Conservation (phyloP, 1,284 basidiomycete species). For the Apiotrichum gracile region DNA sequence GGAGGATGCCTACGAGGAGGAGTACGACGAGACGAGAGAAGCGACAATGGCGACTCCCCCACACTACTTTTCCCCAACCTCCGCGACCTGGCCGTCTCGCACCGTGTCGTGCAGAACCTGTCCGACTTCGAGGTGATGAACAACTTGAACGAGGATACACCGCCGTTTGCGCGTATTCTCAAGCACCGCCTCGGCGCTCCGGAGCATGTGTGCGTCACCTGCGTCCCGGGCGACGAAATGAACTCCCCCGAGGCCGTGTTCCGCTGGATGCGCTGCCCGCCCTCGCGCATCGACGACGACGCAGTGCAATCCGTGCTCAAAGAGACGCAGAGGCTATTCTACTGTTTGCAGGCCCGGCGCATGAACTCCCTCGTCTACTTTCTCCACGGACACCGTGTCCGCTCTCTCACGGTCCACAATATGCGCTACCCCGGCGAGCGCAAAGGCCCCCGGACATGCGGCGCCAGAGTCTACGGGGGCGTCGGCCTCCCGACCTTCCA, state of each 20-base stretch:
- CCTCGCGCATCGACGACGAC: neutral
- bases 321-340: neutral
- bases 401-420: neutral
- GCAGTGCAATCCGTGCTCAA: neutral
- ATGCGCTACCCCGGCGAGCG: neutral
- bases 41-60: too few relatives aligned
- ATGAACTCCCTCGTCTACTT: neutral
- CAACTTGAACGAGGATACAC: too few relatives aligned
- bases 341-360: too few relatives aligned
- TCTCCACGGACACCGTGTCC: neutral
- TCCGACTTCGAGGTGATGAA: neutral
- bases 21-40: neutral
- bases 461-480: too few relatives aligned
- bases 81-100: neutral
- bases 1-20: neutral
- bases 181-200: neutral
- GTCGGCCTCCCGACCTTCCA: too few relatives aligned
- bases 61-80: neutral
- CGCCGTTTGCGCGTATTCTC: neutral
- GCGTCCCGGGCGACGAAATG: neutral
- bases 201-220: neutral
- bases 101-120: neutral
- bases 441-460: neutral
- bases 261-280: neutral
- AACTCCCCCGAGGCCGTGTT: neutral